phyloP scores from a whole-genome alignment of 768 basidiomycete genomes.

The Pleurotus citrinopileatus region DNA sequence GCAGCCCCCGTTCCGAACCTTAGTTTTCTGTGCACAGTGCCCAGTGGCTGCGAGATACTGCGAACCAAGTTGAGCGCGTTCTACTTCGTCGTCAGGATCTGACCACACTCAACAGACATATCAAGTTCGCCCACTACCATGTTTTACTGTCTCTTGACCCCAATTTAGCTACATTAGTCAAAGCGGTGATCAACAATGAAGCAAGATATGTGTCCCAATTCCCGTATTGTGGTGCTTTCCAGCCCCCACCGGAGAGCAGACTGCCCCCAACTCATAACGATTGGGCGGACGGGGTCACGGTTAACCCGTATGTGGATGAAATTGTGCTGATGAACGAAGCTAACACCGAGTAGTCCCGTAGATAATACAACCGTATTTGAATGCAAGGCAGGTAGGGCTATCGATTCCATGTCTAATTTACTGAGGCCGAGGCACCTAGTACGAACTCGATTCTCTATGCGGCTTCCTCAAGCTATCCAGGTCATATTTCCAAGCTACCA shows the following conservation, averaged over 20 bases:
- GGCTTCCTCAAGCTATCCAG: slow-evolving; percentile 78
- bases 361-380: slow-evolving; percentile 73
- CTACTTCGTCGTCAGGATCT: too few species aligned
- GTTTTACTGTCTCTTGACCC: slow-evolving; percentile 53
- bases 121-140: slow-evolving; percentile 77
- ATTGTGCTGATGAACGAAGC: neutral
- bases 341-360: slow-evolving; percentile 46
- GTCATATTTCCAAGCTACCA: slow-evolving; percentile 69
- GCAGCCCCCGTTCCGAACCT: neutral
- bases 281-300: slow-evolving; percentile 66
- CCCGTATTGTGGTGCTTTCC: slow-evolving; percentile 81
- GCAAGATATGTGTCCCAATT: slow-evolving; percentile 68
- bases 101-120: too few species aligned
- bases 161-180: slow-evolving; percentile 61
- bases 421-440: slow-evolving; percentile 41
- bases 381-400: slow-evolving; percentile 61
- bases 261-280: slow-evolving; percentile 61
- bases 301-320: slow-evolving; percentile 59
- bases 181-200: slow-evolving; percentile 82
- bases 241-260: slow-evolving; percentile 76
- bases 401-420: neutral
- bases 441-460: slow-evolving; percentile 77
- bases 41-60: slow-evolving; percentile 82
- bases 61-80: slow-evolving; percentile 55
- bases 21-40: slow-evolving; percentile 42